Conservation (phyloP, 352 stramenopile species). For the Pythium phragmiticola region DNA sequence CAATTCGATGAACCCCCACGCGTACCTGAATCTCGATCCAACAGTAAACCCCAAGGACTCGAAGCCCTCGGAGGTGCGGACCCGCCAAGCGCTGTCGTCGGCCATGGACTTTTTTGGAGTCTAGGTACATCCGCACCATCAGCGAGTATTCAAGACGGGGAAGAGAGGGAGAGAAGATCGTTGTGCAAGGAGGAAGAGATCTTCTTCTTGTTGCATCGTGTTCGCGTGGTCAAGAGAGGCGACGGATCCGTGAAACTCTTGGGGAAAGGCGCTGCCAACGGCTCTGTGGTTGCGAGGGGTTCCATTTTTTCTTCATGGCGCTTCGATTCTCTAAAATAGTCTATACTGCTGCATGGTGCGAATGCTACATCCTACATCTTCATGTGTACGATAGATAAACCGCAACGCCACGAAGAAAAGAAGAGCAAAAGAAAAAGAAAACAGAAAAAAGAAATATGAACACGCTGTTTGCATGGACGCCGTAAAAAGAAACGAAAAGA, state of each 20-base stretch:
- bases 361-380: constrained; percentile 5
- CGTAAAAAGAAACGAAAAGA: too few relatives aligned
- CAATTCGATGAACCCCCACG: constrained; percentile 16
- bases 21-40: constrained; percentile 52
- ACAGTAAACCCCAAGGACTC: constrained; percentile 81
- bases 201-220: background rate
- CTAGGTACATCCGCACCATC: constrained; percentile 24
- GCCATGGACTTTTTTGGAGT: constrained; percentile 88
- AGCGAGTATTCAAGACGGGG: background rate
- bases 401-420: background rate
- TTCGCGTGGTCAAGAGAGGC: background rate
- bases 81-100: constrained; percentile 72
- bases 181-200: constrained; percentile 2
- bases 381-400: constrained; percentile 8
- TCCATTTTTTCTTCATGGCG: constrained; percentile 8
- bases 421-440: background rate
- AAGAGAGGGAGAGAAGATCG: background rate
- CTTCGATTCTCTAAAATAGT: constrained; percentile 18
- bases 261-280: background rate
- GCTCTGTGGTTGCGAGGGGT: background rate
- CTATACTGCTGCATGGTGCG: constrained; percentile 9
- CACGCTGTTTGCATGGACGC: background rate
- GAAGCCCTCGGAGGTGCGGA: constrained; percentile 74
- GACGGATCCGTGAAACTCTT: background rate
- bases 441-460: background rate